Base-by-base conservation (phyloP, 306 rosid species). In the Clitoria ternatea region DNA sequence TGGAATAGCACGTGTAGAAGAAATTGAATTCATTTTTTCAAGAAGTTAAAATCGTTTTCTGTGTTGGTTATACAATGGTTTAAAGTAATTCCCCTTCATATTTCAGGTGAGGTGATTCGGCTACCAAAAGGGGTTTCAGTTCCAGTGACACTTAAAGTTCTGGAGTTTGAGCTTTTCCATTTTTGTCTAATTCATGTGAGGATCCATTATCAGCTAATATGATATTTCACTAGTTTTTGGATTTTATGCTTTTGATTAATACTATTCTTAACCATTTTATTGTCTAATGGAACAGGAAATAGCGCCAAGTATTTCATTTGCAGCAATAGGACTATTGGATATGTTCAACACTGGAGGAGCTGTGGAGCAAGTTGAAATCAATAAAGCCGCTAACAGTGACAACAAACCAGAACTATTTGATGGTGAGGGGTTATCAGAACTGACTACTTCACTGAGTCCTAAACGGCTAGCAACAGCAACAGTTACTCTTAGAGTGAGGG, bases 141-240 rank as follows among this genome's bases (percentile, higher is more conserved):
- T 67, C 99, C 96, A 0, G 90, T 91, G 74, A 87, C 96, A 0
- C 87, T 95, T 10, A 76, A 82, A 57, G 97, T 83, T 44, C 82
- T 95, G 19, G 99, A 91, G 64, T 91, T 87, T 61, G 99, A 91
- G 70, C 91, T 95, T 24, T 91, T 82, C 85, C 97, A 91, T 72
- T 78, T 91, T 86, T 86, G 86, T 74, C 99, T 96, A 30, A 66
- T 95, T 69, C 84, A 79, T 76, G 99, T 89, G 61, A 64, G 83
- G 14, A 7, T 43, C 27, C 26, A 22, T 18, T 32, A 8, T 33
- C 14, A 18, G 15, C 64, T 19, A 5, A 26, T 17, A 37, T 20
- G 40, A 12, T 9, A 36, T 17, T 6, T 32, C 52, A 10, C 5
- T 20, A 39, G 2, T 9, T 79, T 69, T 22, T 30, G 14, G 9